Base-by-base conservation (phyloP, 2,329 filamentous ascomycete species). In the Coniella vitis region DNA sequence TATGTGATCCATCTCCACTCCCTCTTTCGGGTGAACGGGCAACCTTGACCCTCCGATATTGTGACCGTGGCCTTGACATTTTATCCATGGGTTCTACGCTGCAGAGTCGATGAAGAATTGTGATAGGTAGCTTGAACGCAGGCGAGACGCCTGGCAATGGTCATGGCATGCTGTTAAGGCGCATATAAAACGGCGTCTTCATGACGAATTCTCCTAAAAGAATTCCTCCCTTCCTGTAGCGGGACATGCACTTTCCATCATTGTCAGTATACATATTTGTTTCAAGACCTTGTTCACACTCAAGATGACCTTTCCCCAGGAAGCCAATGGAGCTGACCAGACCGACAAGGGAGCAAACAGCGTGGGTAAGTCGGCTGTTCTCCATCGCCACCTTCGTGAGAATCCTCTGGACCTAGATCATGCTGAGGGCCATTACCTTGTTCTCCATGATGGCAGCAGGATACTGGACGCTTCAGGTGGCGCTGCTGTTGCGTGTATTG, bases 391-490 rank as follows among this genome's bases (percentile, higher is more conserved):
- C 47, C 61, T 72, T 14, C 55, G 53, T 21, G 51, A 57, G n/a
- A 47, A 60, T 1, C 67, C 70, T 41, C 61, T 63, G 8, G 51
- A 55, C 16, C 48, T 70, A n/a, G 54, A 59, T 14, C 54, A 54
- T 4, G 66, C 63, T 7, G 55, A 66, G 20, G 70, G 70, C 2
- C 66, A 65, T 49, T 63, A 66, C 48, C 58, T 74, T 4, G 47
- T 64, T 17, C 62, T 72, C 2, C 62, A 66, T 19, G 65, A 70
- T 52, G 71, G 70, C 13, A 63, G 61, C 7, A 61, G 55, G 37
- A 65, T 74, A 17, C 60, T 75, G 4, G 72, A 75, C 50, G 71
- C 68, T 9, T 69, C 66, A 7, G 67, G 70, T 7, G 72, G 72
- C 16, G 69, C 72, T 2, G 68, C 72, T 0, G 72, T 75, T 25